phyloP scores from a whole-genome alignment of 768 basidiomycete species.

The Boletus reticuloceps region DNA sequence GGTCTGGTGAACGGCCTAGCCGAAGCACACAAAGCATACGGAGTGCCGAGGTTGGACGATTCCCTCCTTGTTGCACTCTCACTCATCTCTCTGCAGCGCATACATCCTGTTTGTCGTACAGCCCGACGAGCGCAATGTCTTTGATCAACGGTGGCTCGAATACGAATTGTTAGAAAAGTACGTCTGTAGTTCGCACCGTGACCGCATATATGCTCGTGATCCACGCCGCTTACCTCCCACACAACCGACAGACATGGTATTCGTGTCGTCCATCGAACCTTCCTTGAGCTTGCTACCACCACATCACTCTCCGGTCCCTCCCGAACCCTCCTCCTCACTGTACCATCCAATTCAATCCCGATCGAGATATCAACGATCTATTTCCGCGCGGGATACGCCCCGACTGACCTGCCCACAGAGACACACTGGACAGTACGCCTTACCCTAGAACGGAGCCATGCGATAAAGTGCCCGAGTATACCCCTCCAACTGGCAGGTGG shows the following conservation, averaged over 20 bases:
- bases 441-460: slow-evolving; percentile 73
- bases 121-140: slow-evolving; percentile 85
- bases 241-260: slow-evolving; percentile 60
- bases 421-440: slow-evolving; percentile 71
- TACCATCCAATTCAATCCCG: slow-evolving; percentile 10
- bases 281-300: slow-evolving; percentile 61
- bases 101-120: slow-evolving; percentile 88
- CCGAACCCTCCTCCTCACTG: slow-evolving; percentile 40
- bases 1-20: slow-evolving; percentile 76
- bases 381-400: slow-evolving; percentile 87
- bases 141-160: slow-evolving; percentile 89
- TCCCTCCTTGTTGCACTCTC: not conserved
- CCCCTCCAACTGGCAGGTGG: slow-evolving; percentile 92
- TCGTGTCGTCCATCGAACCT: slow-evolving; percentile 70
- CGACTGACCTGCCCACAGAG: slow-evolving; percentile 70
- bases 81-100: slow-evolving; percentile 33
- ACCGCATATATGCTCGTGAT: not conserved
- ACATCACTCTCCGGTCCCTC: slow-evolving; percentile 50
- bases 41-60: slow-evolving; percentile 43
- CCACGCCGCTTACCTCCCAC: not conserved
- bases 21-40: slow-evolving; percentile 75
- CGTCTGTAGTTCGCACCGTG: slow-evolving; percentile 14
- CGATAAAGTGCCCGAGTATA: slow-evolving; percentile 92
- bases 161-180: slow-evolving; percentile 82
- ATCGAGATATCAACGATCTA: slow-evolving; percentile 86